Percentiles rank a stretch among this genome's conserved stretches.
Conservation (phyloP, 805 yeast genomes). For the Saturnispora gosingensis region DNA sequence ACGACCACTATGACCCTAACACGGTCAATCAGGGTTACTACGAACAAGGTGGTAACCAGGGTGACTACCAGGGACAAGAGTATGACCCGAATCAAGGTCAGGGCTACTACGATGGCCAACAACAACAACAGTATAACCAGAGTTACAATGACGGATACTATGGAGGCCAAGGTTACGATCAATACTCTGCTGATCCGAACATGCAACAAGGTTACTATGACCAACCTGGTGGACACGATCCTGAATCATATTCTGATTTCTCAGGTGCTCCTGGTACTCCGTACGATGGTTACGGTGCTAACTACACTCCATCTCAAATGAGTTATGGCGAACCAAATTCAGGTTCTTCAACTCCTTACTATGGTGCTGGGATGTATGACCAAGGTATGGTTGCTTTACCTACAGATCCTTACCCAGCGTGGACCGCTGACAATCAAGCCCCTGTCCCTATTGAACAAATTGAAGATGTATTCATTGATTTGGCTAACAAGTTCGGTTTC, state of each 20-base stretch:
- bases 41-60: constrained; percentile 28
- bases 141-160: constrained; percentile 10
- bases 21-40: constrained; percentile 19
- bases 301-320: constrained; percentile 71
- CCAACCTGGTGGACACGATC: constrained; percentile 41
- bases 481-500: constrained; percentile 78
- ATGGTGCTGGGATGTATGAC: constrained; percentile 31
- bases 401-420: constrained; percentile 96
- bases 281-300: constrained; percentile 49
- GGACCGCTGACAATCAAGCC: constrained; percentile 95
- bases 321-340: constrained; percentile 81
- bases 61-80: constrained; percentile 42
- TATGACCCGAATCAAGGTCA: constrained; percentile 32
- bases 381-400: constrained; percentile 55
- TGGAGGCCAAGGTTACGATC: constrained; percentile 19
- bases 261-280: constrained; percentile 59
- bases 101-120: constrained; percentile 33
- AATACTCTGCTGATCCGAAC: constrained; percentile 28
- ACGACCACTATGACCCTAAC: constrained; percentile 44
- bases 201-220: constrained; percentile 43
- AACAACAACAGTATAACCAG: constrained; percentile 13
- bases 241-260: constrained; percentile 53
- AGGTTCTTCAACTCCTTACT: constrained; percentile 89
- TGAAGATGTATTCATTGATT: constrained; percentile 77
- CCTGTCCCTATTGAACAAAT: constrained; percentile 78